phyloP scores from a whole-genome alignment of 2,329 filamentous ascomycete genomes.

The Fusarium acutatum region DNA sequence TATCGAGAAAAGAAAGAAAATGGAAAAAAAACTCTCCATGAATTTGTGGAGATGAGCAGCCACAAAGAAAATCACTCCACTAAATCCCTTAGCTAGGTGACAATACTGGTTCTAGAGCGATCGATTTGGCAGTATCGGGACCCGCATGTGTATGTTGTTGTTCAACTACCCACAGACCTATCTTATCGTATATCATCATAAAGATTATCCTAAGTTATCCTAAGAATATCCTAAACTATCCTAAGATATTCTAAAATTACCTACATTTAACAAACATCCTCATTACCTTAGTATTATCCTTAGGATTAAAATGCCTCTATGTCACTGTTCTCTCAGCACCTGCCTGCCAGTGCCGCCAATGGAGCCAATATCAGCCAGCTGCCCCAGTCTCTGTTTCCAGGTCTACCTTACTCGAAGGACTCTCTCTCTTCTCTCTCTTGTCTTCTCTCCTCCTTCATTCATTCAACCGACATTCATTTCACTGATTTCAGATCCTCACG shows the following conservation, averaged over 20 bases:
- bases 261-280: no score
- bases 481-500: neutral
- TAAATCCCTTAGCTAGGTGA: slow-evolving; percentile 3
- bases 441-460: neutral
- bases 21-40: slow-evolving; percentile 24
- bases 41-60: neutral
- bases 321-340: neutral
- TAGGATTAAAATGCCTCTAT: no score
- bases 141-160: neutral
- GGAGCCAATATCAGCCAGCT: neutral
- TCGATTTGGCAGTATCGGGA: neutral
- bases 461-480: neutral
- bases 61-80: neutral
- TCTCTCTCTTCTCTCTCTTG: neutral
- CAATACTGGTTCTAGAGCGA: neutral
- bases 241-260: neutral
- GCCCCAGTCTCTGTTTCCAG: neutral
- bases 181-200: neutral
- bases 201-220: no score
- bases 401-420: neutral
- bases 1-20: slow-evolving; percentile 4
- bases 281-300: no score
- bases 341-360: neutral
- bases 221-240: neutral
- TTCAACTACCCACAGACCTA: neutral